Base-by-base conservation (phyloP, 2,329 filamentous ascomycete genomes). In the Aspergillus sp. region DNA sequence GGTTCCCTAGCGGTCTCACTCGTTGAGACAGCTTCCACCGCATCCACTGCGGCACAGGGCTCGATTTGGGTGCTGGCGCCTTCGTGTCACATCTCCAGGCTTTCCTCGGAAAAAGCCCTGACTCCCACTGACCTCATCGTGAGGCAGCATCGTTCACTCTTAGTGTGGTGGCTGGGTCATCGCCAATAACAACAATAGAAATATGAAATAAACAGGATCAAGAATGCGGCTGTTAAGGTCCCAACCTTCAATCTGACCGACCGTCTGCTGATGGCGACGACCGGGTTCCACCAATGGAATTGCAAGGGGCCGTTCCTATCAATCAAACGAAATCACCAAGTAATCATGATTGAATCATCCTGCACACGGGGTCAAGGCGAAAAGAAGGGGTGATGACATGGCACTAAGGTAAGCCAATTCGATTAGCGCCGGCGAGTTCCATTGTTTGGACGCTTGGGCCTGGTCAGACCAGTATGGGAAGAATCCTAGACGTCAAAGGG, bases 131-230 rank as follows among this genome's bases (percentile, higher is more conserved):
- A 22, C 45, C 24, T 30, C 46, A 47, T 49, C 52, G 50, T 51
- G 56, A 57, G 54, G 55, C 26, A 30, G 26, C 8, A 30, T 30
- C 22, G 26, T 30, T 30, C 26, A 7, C 26, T 30, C 8, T 11
- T 3, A 6, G 13, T 9, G 14, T n/a, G 35, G 35, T 38, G 14
- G 13, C 35, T 17, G 35, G 33, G 13, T 38, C 35, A 38, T n/a
- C 35, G 5, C 22, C 35, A 2, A n/a, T 17, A 30, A 30, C 8
- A 30, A 30, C 3, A 24, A 24, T 4, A 30, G 10, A 9, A 7
- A 30, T 9, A 38, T 3, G 35, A 38, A 4, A n/a, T 6, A 38
- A n/a, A n/a, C 16, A n/a, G 13, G 16, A n/a, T n/a, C 6, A n/a
- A 38, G 35, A 38, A 38, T 38, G 35, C 14, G 35, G 35, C 35